Conservation (phyloP, 139 green algal species). For the Chlamydomonas sp. region DNA sequence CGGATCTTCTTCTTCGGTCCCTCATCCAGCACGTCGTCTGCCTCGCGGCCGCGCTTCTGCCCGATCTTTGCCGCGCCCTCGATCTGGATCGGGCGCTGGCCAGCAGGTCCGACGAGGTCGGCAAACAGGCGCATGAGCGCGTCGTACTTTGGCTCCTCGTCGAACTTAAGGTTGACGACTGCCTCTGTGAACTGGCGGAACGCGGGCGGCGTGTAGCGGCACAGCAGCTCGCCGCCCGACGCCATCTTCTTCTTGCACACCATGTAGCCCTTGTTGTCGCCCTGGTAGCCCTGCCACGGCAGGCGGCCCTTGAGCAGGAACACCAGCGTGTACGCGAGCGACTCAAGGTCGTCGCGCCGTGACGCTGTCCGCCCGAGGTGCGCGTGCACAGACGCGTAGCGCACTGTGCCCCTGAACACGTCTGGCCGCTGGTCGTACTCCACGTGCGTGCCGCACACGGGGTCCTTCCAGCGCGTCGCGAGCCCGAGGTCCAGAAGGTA, state of each 20-base stretch:
- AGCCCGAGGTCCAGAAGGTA: slow-evolving; percentile 96
- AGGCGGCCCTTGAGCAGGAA: too few species aligned
- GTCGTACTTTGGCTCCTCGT: slow-evolving; percentile 93
- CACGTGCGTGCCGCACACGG: slow-evolving; percentile 82
- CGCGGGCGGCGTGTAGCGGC: slow-evolving; percentile 87
- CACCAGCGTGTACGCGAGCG: too few species aligned
- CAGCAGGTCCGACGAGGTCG: slow-evolving; percentile 75
- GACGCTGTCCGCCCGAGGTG: slow-evolving; percentile 91
- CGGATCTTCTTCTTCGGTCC: slow-evolving; percentile 86
- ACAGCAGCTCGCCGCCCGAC: slow-evolving; percentile 89
- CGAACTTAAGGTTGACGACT: slow-evolving; percentile 97
- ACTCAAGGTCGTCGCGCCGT: slow-evolving; percentile 88
- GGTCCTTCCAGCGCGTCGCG: slow-evolving; percentile 58
- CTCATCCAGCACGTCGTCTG: slow-evolving; percentile 64
- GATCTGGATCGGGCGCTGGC: slow-evolving; percentile 74
- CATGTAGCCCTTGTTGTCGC: slow-evolving; percentile 98
- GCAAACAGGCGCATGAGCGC: slow-evolving; percentile 84
- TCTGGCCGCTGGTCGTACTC: slow-evolving; percentile 99
- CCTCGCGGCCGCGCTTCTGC: too few species aligned
- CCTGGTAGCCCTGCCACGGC: too few species aligned
- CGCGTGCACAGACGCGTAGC: too few species aligned
- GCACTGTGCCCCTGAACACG: slow-evolving; percentile 91
- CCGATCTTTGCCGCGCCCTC: slow-evolving; percentile 60
- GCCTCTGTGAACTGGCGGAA: slow-evolving; percentile 93
- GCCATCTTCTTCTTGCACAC: slow-evolving; percentile 99